These are phyloP conservation scores for Flaveria trinervia DNA, from an alignment of 129 eudicot genomes.

Conservation along the genomic window DNA sequence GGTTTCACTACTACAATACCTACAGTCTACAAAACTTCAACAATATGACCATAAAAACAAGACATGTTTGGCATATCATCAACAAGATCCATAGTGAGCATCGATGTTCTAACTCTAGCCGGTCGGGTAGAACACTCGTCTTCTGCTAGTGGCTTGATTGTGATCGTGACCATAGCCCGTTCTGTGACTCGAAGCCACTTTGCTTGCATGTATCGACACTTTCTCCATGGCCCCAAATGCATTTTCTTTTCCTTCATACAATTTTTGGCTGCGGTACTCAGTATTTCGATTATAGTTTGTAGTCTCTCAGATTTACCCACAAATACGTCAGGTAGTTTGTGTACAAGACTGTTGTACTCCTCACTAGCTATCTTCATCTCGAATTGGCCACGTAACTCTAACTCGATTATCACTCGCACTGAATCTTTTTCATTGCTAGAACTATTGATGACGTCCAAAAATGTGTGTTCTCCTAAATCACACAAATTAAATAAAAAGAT, in stretches of 20 bases:
- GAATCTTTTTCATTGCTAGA: conserved; percentile 51
- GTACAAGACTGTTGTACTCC: conserved; percentile 57
- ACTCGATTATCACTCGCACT: conserved; percentile 62
- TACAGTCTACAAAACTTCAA: conserved; percentile 24
- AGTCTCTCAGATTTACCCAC: conserved; percentile 71
- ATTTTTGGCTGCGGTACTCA: conserved; percentile 63
- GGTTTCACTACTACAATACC: not conserved
- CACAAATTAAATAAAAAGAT: not conserved
- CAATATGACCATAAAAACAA: conserved; percentile 5
- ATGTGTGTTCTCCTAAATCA: conserved; percentile 76
- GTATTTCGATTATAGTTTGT: conserved; percentile 40
- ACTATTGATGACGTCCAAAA: conserved; percentile 61
- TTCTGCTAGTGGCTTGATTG: conserved; percentile 11
- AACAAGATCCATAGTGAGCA: conserved; percentile 66
- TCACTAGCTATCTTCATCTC: conserved; percentile 74
- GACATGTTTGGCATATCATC: conserved; percentile 49
- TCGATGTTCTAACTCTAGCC: conserved; percentile 46
- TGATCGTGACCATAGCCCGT: conserved; percentile 28
- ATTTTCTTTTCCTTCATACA: conserved; percentile 79
- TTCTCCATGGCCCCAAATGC: conserved; percentile 93
- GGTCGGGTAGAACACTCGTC: conserved; percentile 40
- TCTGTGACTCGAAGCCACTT: conserved; percentile 67
- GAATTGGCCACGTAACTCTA: conserved; percentile 65
- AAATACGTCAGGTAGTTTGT: conserved; percentile 59
- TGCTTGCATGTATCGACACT: conserved; percentile 76